Base-by-base conservation (phyloP, 345 rosid species). In the Moricandia arvensis region DNA sequence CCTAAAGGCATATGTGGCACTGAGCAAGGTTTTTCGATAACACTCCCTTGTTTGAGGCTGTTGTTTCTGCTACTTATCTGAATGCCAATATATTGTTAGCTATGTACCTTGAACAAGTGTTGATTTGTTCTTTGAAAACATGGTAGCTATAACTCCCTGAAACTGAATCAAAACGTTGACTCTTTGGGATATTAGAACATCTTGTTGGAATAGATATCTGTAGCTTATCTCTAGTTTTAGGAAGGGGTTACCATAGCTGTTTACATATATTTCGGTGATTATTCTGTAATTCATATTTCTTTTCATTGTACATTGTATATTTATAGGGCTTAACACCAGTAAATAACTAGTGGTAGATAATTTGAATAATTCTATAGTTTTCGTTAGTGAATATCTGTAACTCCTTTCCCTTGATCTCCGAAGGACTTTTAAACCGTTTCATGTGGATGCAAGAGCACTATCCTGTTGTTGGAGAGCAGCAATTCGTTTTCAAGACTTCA, bases 1-100 rank as follows among this genome's bases (percentile, higher is more conserved):
- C 97, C 99, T 16, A 95, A 92, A 87, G 97, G 97, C 26, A 90
- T 95, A 38, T 89, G 91, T 70, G 99, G 97, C 66, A 89, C 97
- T 31, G 97, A 95, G 73, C 76, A 84, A 87, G 99, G 99, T 90
- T 68, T n/a, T n/a, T n/a, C n/a, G n/a, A n/a, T n/a, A n/a, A 0
- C 10, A 71, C 80, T 29, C 18, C 21, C 66, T 53, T 27, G 29
- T 43, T 57, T 57, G 34, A 35, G 41, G 41, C 41, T n/a, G n/a
- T n/a, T 35, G 41, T 35, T 35, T 35, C 41, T 37, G 41, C 31
- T 29, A 29, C 31, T 29, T 29, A 29, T 29, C 4, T 29, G 3
- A 2, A 29, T 29, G 24, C 24, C 2, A 21, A 21, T 21, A 21
- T 29, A 29, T 2, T 29, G 31, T 1, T 29, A 29, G 1, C 31